Conservation (phyloP, 768 basidiomycete genomes). For the Austroboletus eburneus region DNA sequence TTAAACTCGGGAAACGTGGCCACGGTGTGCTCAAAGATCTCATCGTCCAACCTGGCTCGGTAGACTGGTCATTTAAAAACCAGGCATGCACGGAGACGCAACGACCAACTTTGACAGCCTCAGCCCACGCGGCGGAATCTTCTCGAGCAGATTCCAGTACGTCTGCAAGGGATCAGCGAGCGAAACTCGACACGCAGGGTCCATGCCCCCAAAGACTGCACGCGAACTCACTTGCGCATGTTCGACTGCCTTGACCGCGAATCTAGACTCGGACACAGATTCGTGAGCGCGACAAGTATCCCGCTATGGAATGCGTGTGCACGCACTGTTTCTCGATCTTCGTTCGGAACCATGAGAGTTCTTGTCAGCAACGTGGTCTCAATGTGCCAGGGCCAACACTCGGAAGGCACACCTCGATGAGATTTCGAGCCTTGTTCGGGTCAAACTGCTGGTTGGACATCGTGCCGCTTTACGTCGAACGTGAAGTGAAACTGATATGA, state of each 20-base stretch:
- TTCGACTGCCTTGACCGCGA: conserved; percentile 84
- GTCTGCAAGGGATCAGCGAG: conserved; percentile 47
- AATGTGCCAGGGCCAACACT: conserved; percentile 7
- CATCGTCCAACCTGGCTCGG: conserved; percentile 73
- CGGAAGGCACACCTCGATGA: conserved; percentile 62
- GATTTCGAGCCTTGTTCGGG: conserved; percentile 89
- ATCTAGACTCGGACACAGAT: conserved; percentile 17
- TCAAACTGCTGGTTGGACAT: conserved; percentile 65
- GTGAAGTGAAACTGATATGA: not conserved
- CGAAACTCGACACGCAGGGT: conserved; percentile 5
- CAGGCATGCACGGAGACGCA: conserved; percentile 1
- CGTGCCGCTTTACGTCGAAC: conserved; percentile 22
- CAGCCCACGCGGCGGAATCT: conserved; percentile 70
- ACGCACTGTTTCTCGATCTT: conserved; percentile 96
- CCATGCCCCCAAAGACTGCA: not conserved
- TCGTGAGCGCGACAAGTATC: conserved; percentile 6
- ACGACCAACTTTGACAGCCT: conserved; percentile 72
- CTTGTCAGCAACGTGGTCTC: conserved; percentile 19
- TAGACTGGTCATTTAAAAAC: conserved; percentile 11
- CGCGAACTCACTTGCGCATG: conserved; percentile 80
- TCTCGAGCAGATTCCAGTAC: conserved; percentile 91
- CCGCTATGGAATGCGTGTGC: not conserved
- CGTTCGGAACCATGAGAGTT: conserved; percentile 5
- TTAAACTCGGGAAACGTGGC: conserved; percentile 77
- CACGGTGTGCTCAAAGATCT: conserved; percentile 78